A percentile compares a stretch with the other conserved stretches of the same genome.
Evolutionary conservation across 306 rosid species (phyloP).

Genomic region (Rosa persica): DNA sequence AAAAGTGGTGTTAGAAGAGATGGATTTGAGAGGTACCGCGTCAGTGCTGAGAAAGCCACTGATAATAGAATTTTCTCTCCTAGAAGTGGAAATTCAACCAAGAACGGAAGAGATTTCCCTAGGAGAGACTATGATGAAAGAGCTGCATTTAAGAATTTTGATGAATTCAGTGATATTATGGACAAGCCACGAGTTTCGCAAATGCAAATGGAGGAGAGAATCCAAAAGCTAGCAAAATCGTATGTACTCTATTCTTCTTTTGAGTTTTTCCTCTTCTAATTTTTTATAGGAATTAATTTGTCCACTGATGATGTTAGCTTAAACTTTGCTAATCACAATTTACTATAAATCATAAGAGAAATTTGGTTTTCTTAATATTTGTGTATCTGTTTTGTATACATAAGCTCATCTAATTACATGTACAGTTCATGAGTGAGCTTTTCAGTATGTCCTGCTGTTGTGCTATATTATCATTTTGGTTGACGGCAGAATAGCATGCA

Average conservation of each 20-base stretch:
- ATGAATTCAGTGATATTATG: conserved; percentile 45
- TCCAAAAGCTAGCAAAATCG: conserved; percentile 80
- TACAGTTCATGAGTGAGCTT: too few relatives aligned
- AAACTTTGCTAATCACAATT: too few relatives aligned
- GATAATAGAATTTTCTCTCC: conserved; percentile 20
- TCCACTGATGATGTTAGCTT: too few relatives aligned
- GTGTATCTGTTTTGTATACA: too few relatives aligned
- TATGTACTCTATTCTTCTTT: too few relatives aligned
- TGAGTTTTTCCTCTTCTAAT: too few relatives aligned
- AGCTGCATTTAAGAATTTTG: conserved; percentile 71
- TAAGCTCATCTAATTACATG: too few relatives aligned
- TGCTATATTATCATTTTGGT: not conserved
- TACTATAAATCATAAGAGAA: too few relatives aligned
- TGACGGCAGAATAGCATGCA: not conserved
- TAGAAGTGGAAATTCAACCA: conserved; percentile 30
- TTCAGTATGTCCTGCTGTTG: not conserved
- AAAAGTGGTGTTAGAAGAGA: conserved; percentile 31
- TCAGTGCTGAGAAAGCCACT: conserved; percentile 30
- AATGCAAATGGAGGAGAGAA: conserved; percentile 81
- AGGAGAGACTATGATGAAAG: conserved; percentile 47
- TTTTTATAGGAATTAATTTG: too few relatives aligned
- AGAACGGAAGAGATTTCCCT: conserved; percentile 30
- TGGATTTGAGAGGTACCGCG: conserved; percentile 29
- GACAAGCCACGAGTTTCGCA: conserved; percentile 57
- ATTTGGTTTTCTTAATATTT: too few relatives aligned